Conservation (phyloP, 352 stramenopile genomes). For the Globisporangium mamillatum region DNA sequence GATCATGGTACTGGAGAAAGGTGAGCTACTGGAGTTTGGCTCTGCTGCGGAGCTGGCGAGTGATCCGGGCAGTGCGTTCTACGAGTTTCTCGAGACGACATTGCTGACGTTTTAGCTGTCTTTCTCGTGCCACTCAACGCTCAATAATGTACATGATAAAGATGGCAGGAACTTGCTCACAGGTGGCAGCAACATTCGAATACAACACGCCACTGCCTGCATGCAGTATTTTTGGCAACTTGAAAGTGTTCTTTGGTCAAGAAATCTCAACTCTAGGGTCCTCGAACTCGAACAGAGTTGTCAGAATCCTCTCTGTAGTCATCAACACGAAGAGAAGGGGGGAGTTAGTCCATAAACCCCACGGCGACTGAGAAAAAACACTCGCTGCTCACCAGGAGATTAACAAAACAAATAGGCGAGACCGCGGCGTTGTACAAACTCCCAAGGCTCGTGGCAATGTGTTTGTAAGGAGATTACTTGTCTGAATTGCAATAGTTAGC, state of each 20-base stretch:
- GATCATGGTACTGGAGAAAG: slow-evolving; percentile 17
- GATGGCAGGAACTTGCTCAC: too few species aligned
- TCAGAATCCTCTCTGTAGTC: not conserved
- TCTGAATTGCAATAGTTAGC: not conserved
- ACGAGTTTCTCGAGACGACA: slow-evolving; percentile 35
- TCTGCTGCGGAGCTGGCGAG: slow-evolving; percentile 30
- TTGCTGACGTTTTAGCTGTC: not conserved
- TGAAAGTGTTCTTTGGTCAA: too few species aligned
- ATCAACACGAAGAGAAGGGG: not conserved
- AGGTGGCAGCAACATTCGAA: too few species aligned
- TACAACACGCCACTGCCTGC: too few species aligned
- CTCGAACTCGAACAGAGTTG: not conserved
- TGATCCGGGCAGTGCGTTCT: slow-evolving; percentile 32
- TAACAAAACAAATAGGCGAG: not conserved
- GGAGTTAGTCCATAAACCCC: not conserved
- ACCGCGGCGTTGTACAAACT: not conserved
- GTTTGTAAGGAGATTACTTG: not conserved
- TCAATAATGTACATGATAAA: too few species aligned
- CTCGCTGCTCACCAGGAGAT: not conserved
- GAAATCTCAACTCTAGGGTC: too few species aligned
- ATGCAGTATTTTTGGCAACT: too few species aligned
- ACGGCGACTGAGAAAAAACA: not conserved
- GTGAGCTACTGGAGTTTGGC: slow-evolving; percentile 41
- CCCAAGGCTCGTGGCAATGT: not conserved
- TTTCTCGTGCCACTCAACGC: too few species aligned